A percentile compares a stretch with the other conserved stretches of the same genome.
Conservation (phyloP, 495 filamentous ascomycete species). For the Aspergillus affinis region DNA sequence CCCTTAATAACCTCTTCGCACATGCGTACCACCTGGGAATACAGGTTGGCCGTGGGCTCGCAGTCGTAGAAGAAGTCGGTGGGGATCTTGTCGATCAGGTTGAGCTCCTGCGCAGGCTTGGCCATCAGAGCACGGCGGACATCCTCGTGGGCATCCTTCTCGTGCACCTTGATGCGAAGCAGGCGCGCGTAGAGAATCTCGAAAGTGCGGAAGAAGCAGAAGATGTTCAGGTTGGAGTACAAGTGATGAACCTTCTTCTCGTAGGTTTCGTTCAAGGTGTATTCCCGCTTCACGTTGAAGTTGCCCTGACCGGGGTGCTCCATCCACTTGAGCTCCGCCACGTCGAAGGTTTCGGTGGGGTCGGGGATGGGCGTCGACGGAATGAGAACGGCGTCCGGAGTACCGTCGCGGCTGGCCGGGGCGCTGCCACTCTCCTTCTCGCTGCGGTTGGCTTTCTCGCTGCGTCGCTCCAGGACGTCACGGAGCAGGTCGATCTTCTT, state of each 20-base stretch:
- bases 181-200: slow-evolving; percentile 84
- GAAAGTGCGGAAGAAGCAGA: slow-evolving; percentile 90
- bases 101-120: slow-evolving; percentile 79
- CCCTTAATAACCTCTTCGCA: slow-evolving; percentile 67
- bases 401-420: slow-evolving; percentile 78
- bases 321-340: slow-evolving; percentile 56
- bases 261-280: slow-evolving; percentile 78
- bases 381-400: slow-evolving; percentile 73
- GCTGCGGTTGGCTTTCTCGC: slow-evolving; percentile 59
- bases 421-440: slow-evolving; percentile 70
- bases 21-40: slow-evolving; percentile 66
- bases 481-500: slow-evolving; percentile 82
- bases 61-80: slow-evolving; percentile 78
- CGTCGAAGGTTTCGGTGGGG: slow-evolving; percentile 46
- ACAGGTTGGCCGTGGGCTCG: slow-evolving; percentile 61
- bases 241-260: slow-evolving; percentile 76
- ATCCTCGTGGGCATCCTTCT: slow-evolving; percentile 67
- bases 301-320: slow-evolving; percentile 56
- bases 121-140: slow-evolving; percentile 61
- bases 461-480: slow-evolving; percentile 74
- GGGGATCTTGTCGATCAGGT: slow-evolving; percentile 72
- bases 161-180: slow-evolving; percentile 73
- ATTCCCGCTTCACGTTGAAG: slow-evolving; percentile 55
- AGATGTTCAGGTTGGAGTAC: slow-evolving; percentile 86
- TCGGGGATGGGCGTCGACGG: slow-evolving; percentile 48